Conservation (phyloP, 208 protist species). For the Trypanosoma boissoni region DNA sequence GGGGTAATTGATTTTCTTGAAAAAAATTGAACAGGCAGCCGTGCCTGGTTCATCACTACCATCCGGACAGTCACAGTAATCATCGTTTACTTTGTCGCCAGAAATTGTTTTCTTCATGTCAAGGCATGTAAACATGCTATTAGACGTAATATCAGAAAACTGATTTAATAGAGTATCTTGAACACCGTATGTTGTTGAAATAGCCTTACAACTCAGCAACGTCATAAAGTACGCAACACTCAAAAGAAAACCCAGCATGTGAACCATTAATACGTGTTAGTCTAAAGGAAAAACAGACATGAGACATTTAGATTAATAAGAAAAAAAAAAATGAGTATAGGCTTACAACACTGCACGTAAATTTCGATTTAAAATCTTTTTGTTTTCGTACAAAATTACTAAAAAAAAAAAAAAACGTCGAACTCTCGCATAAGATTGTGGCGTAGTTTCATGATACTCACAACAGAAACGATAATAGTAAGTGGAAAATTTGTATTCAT, state of each 20-base stretch:
- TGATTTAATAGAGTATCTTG: slow-evolving; percentile 15
- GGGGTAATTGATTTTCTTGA: slow-evolving; percentile 7
- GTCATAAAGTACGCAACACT: background rate
- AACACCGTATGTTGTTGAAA: slow-evolving; percentile 28
- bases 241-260: slow-evolving; percentile 3
- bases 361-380: no score
- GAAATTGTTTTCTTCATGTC: slow-evolving; percentile 46
- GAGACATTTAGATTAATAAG: no score
- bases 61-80: slow-evolving; percentile 95
- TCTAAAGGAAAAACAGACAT: no score
- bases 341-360: no score
- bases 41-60: slow-evolving; percentile 94
- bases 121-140: slow-evolving; percentile 40
- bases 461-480: no score
- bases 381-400: no score
- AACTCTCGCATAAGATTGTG: no score
- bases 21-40: slow-evolving; percentile 43
- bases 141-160: slow-evolving; percentile 24
- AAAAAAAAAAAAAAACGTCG: no score
- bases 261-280: no score
- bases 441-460: no score
- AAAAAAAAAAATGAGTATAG: no score
- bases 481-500: no score
- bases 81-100: slow-evolving; percentile 88
- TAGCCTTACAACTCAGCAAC: background rate